Conservation (phyloP, 2,329 filamentous ascomycete species). For the Venturia nashicola region DNA sequence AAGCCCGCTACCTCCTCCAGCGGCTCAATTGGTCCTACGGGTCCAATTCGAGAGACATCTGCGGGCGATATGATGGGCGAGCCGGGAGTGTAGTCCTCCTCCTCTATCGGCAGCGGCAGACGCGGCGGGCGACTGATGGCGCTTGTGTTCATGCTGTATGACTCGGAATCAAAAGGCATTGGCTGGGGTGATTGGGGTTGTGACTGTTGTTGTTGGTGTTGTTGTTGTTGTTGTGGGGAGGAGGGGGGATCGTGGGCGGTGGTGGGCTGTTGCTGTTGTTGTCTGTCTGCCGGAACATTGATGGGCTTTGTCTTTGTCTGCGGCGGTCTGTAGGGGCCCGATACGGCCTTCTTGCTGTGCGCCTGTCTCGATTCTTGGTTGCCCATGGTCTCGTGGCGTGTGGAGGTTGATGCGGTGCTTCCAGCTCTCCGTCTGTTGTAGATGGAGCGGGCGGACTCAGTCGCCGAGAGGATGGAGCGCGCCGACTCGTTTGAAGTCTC, state of each 20-base stretch:
- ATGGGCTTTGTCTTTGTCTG: neutral
- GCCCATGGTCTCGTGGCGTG: neutral
- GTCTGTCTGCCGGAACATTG: neutral
- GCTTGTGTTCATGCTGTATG: slow-evolving; percentile 20
- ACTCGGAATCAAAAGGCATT: neutral
- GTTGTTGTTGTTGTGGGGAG: neutral
- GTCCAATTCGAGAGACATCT: slow-evolving; percentile 33
- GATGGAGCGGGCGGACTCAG: neutral
- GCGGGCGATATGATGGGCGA: slow-evolving; percentile 74
- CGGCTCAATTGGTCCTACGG: slow-evolving; percentile 27
- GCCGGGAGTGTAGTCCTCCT: slow-evolving; percentile 78
- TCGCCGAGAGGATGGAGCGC: neutral
- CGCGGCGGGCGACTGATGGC: slow-evolving; percentile 60
- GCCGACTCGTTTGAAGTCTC: neutral
- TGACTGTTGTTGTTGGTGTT: neutral
- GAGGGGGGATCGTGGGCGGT: neutral
- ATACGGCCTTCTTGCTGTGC: neutral
- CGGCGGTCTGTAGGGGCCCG: neutral
- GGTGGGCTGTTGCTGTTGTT: neutral
- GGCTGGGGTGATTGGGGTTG: neutral
- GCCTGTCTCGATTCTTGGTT: slow-evolving; percentile 7
- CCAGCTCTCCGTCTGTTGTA: neutral
- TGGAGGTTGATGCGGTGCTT: neutral
- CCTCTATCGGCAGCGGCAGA: slow-evolving; percentile 83
- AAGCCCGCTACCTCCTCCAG: slow-evolving; percentile 35